These are phyloP conservation scores for Hammondia hammondi DNA, from an alignment of 169 alveolate species.

Conservation along the genomic window DNA sequence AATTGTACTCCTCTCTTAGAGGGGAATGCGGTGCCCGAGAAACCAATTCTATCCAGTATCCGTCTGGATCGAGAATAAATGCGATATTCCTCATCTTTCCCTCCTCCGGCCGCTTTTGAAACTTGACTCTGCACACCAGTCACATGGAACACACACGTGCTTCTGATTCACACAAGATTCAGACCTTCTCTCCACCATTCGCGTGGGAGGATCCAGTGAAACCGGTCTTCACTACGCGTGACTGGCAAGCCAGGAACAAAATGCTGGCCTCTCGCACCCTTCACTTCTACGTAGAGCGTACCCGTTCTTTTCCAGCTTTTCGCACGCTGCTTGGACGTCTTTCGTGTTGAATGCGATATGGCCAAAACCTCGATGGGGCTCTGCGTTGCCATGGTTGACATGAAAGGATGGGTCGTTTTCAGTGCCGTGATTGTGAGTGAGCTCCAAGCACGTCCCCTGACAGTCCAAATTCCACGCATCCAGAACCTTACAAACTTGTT, in stretches of 20 bases:
- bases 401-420: conserved; percentile 70
- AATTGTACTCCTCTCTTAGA: conserved; percentile 72
- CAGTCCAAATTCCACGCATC: not conserved
- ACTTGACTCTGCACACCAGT: conserved; percentile 71
- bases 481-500: not conserved
- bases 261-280: not conserved
- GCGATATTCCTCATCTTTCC: conserved; percentile 81
- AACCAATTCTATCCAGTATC: conserved; percentile 82
- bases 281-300: not conserved
- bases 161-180: too few species aligned
- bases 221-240: not conserved
- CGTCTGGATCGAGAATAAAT: conserved; percentile 83
- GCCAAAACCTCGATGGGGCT: conserved; percentile 83
- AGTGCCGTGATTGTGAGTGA: conserved; percentile 80
- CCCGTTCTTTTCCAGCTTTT: conserved; percentile 60
- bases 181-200: too few species aligned
- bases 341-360: conserved; percentile 81
- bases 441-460: conserved; percentile 76
- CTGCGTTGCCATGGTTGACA: conserved; percentile 81
- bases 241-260: not conserved
- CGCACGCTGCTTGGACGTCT: conserved; percentile 68
- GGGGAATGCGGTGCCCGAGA: conserved; percentile 46
- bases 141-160: conserved; percentile 31
- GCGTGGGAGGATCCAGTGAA: too few species aligned
- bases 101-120: conserved; percentile 82